Evolutionary conservation across 768 basidiomycete genomes (phyloP).

Genomic region (Leccinum rimulosum): DNA sequence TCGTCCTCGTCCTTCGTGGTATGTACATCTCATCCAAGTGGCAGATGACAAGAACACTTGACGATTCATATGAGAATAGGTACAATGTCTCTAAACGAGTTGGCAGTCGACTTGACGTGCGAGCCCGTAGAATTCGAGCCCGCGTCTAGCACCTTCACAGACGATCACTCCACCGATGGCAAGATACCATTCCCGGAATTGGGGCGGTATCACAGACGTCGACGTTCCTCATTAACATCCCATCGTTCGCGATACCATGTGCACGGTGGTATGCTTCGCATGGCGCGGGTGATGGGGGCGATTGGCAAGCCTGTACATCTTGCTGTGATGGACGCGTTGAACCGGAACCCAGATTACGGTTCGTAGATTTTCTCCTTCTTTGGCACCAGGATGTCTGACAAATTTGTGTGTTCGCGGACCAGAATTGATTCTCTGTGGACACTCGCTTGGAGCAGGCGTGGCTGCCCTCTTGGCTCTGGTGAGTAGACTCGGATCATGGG

Average conservation of each 20-base stretch:
- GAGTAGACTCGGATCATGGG: conserved; percentile 21
- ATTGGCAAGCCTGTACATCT: conserved; percentile 74
- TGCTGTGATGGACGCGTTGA: conserved; percentile 68
- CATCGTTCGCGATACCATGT: conserved; percentile 51
- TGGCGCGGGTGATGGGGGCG: conserved; percentile 78
- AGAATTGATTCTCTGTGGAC: conserved; percentile 79
- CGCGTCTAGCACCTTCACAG: conserved; percentile 36
- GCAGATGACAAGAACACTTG: neutral
- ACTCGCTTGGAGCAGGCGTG: conserved; percentile 83
- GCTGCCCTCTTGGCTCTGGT: conserved; percentile 73
- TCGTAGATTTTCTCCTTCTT: conserved; percentile 24
- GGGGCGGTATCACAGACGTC: conserved; percentile 24
- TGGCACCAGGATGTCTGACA: neutral
- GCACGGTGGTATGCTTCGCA: conserved; percentile 77
- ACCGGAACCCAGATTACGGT: conserved; percentile 72
- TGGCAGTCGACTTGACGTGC: conserved; percentile 83
- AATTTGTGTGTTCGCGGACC: conserved; percentile 3
- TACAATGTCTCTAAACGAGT: conserved; percentile 85
- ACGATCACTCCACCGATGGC: conserved; percentile 30
- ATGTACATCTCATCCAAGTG: conserved; percentile 10
- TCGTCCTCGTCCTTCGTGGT: conserved; percentile 76
- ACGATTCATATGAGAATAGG: conserved; percentile 36
- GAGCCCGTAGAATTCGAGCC: conserved; percentile 68
- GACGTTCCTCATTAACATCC: conserved; percentile 19
- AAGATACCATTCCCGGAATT: conserved; percentile 37